phyloP scores from a whole-genome alignment of 164 flowering plant species.

The Nymphaea colorata region DNA sequence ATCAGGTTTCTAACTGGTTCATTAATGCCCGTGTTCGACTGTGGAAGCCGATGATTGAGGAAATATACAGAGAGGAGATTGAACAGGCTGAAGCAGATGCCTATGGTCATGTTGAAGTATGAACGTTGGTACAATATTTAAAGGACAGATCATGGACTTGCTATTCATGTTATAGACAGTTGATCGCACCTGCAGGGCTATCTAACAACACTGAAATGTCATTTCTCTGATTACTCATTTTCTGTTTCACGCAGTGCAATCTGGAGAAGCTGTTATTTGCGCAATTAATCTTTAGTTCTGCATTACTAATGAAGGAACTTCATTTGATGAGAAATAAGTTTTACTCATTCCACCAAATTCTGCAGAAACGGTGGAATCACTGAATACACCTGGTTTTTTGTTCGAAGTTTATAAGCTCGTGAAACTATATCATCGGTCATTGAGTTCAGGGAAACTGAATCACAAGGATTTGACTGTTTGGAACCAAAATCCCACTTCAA shows the following conservation, averaged over 20 bases:
- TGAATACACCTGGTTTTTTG: too few species aligned
- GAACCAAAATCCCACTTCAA: not conserved
- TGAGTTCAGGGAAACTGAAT: too few species aligned
- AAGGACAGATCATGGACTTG: not conserved
- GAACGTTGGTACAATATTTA: too few species aligned
- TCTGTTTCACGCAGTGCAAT: not conserved
- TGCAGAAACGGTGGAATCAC: too few species aligned
- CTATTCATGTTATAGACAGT: not conserved
- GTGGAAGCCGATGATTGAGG: conserved; percentile 95
- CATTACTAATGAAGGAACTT: not conserved
- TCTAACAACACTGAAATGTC: too few species aligned
- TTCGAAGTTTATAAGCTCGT: not conserved
- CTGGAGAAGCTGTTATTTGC: not conserved
- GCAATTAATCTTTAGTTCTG: not conserved
- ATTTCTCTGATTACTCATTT: too few species aligned
- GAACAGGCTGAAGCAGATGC: conserved; percentile 48
- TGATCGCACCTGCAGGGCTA: too few species aligned
- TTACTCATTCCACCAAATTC: too few species aligned
- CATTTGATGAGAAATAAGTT: too few species aligned
- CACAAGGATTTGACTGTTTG: too few species aligned
- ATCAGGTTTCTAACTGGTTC: conserved; percentile 87
- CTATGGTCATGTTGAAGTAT: conserved; percentile 11
- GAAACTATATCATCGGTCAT: too few species aligned
- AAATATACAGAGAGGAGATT: conserved; percentile 77
- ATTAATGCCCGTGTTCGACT: conserved; percentile 75